Conservation (phyloP, 495 filamentous ascomycete genomes). For the Aspergillus leporis region DNA sequence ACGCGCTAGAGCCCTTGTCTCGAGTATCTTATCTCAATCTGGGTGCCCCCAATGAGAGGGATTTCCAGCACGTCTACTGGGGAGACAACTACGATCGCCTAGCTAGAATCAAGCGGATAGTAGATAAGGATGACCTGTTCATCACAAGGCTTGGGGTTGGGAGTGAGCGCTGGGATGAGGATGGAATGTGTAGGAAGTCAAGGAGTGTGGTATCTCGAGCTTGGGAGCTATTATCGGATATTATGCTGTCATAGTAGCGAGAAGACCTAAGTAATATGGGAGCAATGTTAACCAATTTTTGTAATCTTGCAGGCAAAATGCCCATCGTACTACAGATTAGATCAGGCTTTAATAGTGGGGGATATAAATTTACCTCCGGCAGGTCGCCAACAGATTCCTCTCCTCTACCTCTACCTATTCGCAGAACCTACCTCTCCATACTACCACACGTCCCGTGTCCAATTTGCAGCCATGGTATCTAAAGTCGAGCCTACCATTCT, state of each 20-base stretch:
- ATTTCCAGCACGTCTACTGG: slow-evolving; percentile 49
- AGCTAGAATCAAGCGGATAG: slow-evolving; percentile 40
- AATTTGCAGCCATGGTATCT: no score
- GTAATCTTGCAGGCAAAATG: no score
- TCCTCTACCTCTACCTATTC: no score
- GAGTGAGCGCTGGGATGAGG: slow-evolving; percentile 20
- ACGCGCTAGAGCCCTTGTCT: not conserved
- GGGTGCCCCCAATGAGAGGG: slow-evolving; percentile 44
- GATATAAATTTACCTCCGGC: no score
- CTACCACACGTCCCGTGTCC: not conserved
- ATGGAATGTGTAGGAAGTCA: slow-evolving; percentile 10
- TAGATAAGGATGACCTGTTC: slow-evolving; percentile 13
- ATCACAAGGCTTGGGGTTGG: slow-evolving; percentile 14
- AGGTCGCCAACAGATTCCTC: no score
- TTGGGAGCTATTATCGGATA: no score
- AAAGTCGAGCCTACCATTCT: not conserved
- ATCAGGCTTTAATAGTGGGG: no score
- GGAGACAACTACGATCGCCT: slow-evolving; percentile 49
- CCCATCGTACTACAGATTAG: no score
- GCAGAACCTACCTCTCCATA: no score
- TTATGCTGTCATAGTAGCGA: no score
- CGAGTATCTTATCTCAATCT: slow-evolving; percentile 38
- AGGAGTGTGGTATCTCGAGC: not conserved
- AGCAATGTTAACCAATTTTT: no score
- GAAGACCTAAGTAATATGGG: no score